Evolutionary conservation across 305 asterid species (phyloP).

Genomic region (Solanum hybrid): DNA sequence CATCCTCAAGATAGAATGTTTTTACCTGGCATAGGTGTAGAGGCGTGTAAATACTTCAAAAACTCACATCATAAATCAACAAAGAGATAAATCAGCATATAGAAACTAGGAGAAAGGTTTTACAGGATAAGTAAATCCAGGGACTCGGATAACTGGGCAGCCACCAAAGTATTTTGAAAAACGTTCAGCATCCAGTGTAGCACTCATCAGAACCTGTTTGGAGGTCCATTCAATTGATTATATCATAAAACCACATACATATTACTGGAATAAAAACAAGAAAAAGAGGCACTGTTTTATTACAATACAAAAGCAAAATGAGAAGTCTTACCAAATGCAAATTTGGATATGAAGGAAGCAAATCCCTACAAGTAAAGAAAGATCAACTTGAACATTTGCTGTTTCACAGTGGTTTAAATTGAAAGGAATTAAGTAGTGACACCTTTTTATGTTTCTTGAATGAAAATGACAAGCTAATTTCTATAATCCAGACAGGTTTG

Average conservation of each 20-base stretch:
- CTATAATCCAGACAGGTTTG: neutral
- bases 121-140: conserved; percentile 92
- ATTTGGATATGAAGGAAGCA: conserved; percentile 77
- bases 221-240: neutral
- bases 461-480: neutral
- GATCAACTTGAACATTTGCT: neutral
- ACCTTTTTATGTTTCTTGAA: neutral
- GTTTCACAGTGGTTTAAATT: neutral
- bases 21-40: conserved; percentile 46
- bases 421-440: neutral
- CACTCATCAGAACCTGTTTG: conserved; percentile 89
- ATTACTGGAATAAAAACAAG: conserved; percentile 6
- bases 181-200: conserved; percentile 89
- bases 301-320: neutral
- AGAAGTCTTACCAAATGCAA: conserved; percentile 66
- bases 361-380: conserved; percentile 52
- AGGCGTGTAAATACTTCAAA: conserved; percentile 2
- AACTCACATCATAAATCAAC: conserved; percentile 12
- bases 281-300: neutral
- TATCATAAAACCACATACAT: neutral
- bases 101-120: conserved; percentile 12
- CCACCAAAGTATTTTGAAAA: conserved; percentile 85
- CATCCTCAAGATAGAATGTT: conserved; percentile 71
- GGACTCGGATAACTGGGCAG: conserved; percentile 85
- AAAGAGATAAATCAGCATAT: conserved; percentile 4